Evolutionary conservation across 2,329 filamentous ascomycete genomes (phyloP), one percentile per base, ranked within the genome.

Genomic region (Moelleriella libera): DNA sequence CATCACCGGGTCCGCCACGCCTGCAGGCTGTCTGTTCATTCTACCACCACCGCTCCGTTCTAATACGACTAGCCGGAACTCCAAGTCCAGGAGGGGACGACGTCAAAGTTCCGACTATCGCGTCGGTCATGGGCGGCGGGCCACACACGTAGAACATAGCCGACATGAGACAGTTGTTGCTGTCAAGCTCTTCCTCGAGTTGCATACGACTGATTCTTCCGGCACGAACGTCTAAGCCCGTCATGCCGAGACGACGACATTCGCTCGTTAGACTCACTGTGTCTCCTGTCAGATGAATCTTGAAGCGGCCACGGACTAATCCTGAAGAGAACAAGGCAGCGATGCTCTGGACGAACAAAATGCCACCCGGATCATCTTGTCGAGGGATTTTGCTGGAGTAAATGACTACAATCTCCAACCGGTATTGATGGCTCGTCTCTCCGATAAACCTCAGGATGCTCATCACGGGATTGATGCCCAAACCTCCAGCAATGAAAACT

Each of bases 381-480:
- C 52, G 3, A 51, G 63, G 49, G 59, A 59, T 52, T 49, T 67
- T 69, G 29, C 66, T 76, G 3, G 76, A 75, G 60, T 89, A 89
- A 32, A 89, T 54, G 49, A 88, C 69, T 41, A 70, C 67, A 12
- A 86, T 72, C 11, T 75, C 63, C 8, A 62, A 5, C 5, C 14
- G 32, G 4, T 14, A 39, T 48, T 47, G 10, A 14, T 32, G 28
- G 3, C 12, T 30, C 5, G 48, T 40, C 43, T 65, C 65, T 29
- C 70, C 69, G 6, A 88, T 66, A 50, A 75, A 72, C 12, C 76
- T 71, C 45, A 88, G 66, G 61, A 90, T 90, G 47, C 84, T 86
- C 48, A 88, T 75, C 5, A 90, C 66, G 0, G 86, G 86, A 56
- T 94, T 94, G 48, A 94, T 82, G 0, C 88, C 87, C 28, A 94